Evolutionary conservation across 2,329 filamentous ascomycete genomes (phyloP).

Genomic region (Ceratocystis cacaofunesta): DNA sequence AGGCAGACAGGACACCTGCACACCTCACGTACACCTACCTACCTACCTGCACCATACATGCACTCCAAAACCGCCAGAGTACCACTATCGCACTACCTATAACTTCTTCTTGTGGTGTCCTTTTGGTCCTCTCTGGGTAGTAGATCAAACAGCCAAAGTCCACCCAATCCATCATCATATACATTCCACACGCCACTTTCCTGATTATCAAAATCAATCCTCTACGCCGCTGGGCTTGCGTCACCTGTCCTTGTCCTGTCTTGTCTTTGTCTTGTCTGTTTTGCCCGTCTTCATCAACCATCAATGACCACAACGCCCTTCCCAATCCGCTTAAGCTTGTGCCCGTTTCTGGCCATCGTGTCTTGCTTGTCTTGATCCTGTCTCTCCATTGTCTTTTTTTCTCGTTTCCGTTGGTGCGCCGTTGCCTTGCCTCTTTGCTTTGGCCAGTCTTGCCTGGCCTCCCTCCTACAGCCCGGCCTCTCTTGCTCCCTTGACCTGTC

Average conservation of each 20-base stretch:
- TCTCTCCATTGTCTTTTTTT: not conserved
- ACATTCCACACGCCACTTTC: not conserved
- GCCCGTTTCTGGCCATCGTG: not conserved
- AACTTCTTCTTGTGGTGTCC: not conserved
- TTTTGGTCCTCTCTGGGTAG: no score
- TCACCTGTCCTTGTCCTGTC: not conserved
- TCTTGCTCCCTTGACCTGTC: slow-evolving; percentile 2
- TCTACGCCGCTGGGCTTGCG: not conserved
- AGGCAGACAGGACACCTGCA: not conserved
- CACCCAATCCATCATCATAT: not conserved
- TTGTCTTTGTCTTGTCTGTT: not conserved
- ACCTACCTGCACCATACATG: not conserved
- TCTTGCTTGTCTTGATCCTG: slow-evolving; percentile 1
- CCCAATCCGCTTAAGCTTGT: not conserved
- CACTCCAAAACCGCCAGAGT: not conserved
- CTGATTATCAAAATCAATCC: not conserved
- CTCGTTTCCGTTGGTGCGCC: slow-evolving; percentile 1
- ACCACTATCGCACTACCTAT: not conserved
- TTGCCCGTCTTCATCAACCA: not conserved
- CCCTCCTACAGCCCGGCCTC: not conserved
- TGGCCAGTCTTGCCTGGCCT: not conserved
- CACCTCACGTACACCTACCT: not conserved
- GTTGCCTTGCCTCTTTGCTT: not conserved
- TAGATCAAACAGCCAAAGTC: not conserved
- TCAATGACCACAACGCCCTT: not conserved